These are phyloP conservation scores for Talaromyces sp. DNA, from an alignment of 2,329 filamentous ascomycete genomes.

Conservation along the genomic window DNA sequence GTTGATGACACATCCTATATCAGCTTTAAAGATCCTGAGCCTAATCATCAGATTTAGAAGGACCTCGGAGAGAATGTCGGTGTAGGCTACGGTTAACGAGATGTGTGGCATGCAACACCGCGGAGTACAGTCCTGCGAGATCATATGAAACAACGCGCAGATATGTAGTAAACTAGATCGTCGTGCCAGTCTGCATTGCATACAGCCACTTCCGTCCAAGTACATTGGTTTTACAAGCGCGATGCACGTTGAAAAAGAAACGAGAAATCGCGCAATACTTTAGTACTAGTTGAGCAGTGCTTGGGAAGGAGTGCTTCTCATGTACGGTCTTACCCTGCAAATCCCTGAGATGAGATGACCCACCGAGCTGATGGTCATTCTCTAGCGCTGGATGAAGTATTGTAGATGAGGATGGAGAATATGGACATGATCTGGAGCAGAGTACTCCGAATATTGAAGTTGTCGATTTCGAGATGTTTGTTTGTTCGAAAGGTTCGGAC, in stretches of 20 bases:
- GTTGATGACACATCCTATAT: neutral
- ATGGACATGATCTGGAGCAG: conserved; percentile 7
- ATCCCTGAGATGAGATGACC: neutral
- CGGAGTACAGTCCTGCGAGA: neutral
- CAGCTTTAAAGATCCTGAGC: neutral
- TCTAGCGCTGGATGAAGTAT: neutral
- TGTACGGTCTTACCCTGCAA: neutral
- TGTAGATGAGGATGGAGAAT: neutral
- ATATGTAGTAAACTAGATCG: neutral
- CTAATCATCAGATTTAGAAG: neutral
- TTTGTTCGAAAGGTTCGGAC: neutral
- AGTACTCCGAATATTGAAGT: neutral
- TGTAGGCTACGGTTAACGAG: neutral
- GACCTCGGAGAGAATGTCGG: neutral
- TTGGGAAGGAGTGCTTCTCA: neutral
- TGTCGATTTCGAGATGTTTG: neutral
- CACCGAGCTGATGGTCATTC: neutral
- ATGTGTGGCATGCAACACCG: neutral
- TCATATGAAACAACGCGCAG: neutral
- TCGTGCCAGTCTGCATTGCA: neutral
- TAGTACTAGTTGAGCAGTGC: neutral
- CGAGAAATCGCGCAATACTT: neutral
- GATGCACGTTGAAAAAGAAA: neutral
- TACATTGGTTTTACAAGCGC: neutral
- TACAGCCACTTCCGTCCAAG: neutral